phyloP scores from a whole-genome alignment of 345 rosid genomes.

The Anacardium occidentale region DNA sequence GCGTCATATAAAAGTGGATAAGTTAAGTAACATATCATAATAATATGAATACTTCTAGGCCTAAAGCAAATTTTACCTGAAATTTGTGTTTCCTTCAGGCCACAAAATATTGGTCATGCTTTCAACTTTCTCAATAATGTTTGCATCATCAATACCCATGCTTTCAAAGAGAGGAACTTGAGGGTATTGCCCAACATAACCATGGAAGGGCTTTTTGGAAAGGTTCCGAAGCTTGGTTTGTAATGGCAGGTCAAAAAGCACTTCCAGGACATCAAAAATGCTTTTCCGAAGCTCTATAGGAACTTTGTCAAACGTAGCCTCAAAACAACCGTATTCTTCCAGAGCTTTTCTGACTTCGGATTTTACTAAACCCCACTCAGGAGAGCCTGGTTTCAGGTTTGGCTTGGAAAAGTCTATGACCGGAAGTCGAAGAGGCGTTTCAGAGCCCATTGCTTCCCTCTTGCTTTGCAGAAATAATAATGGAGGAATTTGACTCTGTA shows the following conservation, averaged over 20 bases:
- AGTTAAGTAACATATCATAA: not conserved
- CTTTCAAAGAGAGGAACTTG: slow-evolving; percentile 56
- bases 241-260: slow-evolving; percentile 57
- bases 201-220: slow-evolving; percentile 49
- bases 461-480: not conserved
- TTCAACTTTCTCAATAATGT: slow-evolving; percentile 32
- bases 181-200: slow-evolving; percentile 62
- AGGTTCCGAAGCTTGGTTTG: slow-evolving; percentile 45
- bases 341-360: slow-evolving; percentile 42
- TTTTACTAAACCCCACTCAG: slow-evolving; percentile 42
- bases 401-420: slow-evolving; percentile 43
- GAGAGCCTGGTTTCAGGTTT: slow-evolving; percentile 36
- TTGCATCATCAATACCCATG: slow-evolving; percentile 57
- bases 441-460: slow-evolving; percentile 38
- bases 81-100: slow-evolving; percentile 54
- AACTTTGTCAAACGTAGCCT: slow-evolving; percentile 44
- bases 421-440: slow-evolving; percentile 33
- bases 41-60: not conserved
- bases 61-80: slow-evolving; percentile 36
- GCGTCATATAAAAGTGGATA: not conserved
- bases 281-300: slow-evolving; percentile 36
- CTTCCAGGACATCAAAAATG: slow-evolving; percentile 36
- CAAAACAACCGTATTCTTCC: slow-evolving; percentile 64
- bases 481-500: not conserved
- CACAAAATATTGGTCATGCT: slow-evolving; percentile 34